phyloP scores from a whole-genome alignment of 2,329 filamentous ascomycete genomes.

The Penicillium janthinellum region DNA sequence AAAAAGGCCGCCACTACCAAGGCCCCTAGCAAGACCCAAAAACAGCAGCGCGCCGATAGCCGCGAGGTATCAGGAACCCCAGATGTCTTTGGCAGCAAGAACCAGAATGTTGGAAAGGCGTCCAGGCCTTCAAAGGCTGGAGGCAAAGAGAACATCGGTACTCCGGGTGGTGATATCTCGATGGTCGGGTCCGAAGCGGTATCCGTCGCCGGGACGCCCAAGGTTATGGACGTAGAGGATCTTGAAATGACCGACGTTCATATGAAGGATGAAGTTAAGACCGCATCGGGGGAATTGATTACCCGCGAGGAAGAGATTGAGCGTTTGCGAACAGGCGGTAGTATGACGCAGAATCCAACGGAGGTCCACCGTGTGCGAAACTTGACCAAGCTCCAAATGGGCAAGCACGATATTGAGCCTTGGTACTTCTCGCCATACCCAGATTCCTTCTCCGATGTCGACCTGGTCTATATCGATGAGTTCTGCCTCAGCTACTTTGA shows the following conservation, averaged over 20 bases:
- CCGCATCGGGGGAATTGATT: constrained; percentile 43
- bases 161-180: constrained; percentile 34
- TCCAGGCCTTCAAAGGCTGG: constrained; percentile 58
- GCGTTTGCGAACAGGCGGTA: constrained; percentile 88
- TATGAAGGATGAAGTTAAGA: constrained; percentile 42
- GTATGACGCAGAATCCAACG: constrained; percentile 98
- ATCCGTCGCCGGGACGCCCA: constrained; percentile 44
- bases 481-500: constrained; percentile 94
- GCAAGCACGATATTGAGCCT: constrained; percentile 85
- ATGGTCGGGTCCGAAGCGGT: constrained; percentile 39
- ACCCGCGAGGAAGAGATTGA: constrained; percentile 89
- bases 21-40: constrained; percentile 60
- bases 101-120: constrained; percentile 48
- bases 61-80: constrained; percentile 61
- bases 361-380: constrained; percentile 96
- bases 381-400: constrained; percentile 91
- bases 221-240: constrained; percentile 40
- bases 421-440: constrained; percentile 99
- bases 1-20: constrained; percentile 63
- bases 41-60: constrained; percentile 50
- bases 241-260: constrained; percentile 48
- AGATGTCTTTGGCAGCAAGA: constrained; percentile 53
- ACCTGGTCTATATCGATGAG: constrained; percentile 94
- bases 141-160: constrained; percentile 61
- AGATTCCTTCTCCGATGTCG: constrained; percentile 80